Base-by-base conservation (phyloP, 768 basidiomycete species). In the Lyophyllum shimeji region DNA sequence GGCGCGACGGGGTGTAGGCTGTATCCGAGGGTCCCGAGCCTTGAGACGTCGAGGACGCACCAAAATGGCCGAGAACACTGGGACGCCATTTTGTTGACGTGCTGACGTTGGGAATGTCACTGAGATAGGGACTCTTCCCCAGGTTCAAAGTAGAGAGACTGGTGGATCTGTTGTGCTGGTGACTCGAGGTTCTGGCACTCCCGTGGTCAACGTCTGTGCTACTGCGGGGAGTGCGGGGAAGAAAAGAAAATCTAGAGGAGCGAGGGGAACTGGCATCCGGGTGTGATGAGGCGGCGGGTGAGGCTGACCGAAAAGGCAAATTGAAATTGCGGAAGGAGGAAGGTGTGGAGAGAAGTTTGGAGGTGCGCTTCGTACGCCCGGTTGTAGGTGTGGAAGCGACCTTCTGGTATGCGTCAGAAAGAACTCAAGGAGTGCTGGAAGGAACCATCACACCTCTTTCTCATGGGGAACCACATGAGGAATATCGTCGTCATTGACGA, bases 51-150 rank as follows among this genome's bases (percentile, higher is more conserved):
- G 82, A 77, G 50, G 76, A 62, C 52, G 81, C 76, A 25, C 79
- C 72, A 63, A 89, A 89, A 60, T 88, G 82, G 6, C 82, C 84
- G 21, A 87, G 68, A 21, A 89, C 80, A 58, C 79, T 83, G 11
- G 87, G 85, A n/a, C 84, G 77, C 82, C 82, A 85, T 69, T 72
- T 80, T 48, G 81, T 74, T 11, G 74, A 63, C 1, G 67, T 48
- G 23, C 63, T 55, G n/a, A 61, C 55, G 37, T 46, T 61, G 34
- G 44, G 55, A 56, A 39, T 43, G 17, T 54, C 63, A 43, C 34
- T 31, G 18, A 18, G 18, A 18, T 23, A 34, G 25, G 49, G 31
- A 29, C 31, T 52, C 25, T 37, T 52, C 46, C 45, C 58, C 27
- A 56, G 34, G 12, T 71, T 68, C 31, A 79, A 64, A 17, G 78